Conservation (phyloP, 352 stramenopile species). For the Phytophthora syringae region DNA sequence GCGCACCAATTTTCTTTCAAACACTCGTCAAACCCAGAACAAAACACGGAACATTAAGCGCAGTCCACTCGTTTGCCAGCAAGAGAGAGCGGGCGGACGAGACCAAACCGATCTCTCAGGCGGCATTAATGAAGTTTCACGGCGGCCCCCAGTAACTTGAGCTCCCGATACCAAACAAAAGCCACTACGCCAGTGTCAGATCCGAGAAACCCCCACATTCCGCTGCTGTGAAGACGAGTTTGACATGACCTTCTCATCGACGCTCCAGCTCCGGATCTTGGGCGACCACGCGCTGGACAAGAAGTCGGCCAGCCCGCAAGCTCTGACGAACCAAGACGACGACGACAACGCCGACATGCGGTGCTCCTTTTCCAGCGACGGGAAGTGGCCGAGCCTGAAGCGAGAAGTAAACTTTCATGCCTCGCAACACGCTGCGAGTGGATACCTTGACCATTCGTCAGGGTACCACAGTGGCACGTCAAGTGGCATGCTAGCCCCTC, state of each 20-base stretch:
- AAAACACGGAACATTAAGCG: conserved; percentile 43
- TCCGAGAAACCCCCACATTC: conserved; percentile 22
- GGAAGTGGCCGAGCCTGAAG: conserved; percentile 35
- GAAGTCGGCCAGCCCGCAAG: conserved; percentile 26
- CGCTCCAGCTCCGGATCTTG: conserved; percentile 38
- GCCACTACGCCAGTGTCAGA: conserved; percentile 15
- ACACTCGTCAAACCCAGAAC: conserved; percentile 25
- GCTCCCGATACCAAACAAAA: conserved; percentile 5
- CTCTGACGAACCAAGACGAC: conserved; percentile 2
- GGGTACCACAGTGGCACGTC: conserved; percentile 4
- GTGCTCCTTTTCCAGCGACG: conserved; percentile 28
- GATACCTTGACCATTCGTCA: neutral
- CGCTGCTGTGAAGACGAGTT: conserved; percentile 10
- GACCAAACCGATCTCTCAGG: conserved; percentile 26
- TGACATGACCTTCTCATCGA: conserved; percentile 39
- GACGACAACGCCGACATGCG: conserved; percentile 25
- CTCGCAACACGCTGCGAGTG: conserved; percentile 7
- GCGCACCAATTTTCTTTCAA: conserved; percentile 19
- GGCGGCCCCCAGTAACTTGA: conserved; percentile 28
- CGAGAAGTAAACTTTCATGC: conserved; percentile 18
- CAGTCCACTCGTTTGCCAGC: conserved; percentile 24
- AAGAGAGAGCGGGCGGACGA: conserved; percentile 15
- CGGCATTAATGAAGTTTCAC: conserved; percentile 48
- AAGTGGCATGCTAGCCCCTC: conserved; percentile 8
- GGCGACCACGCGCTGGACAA: conserved; percentile 37